A percentile compares a stretch with the other conserved stretches of the same genome.
These are phyloP conservation scores for Eutypa lata DNA, from an alignment of 2,329 filamentous ascomycete species.

Conservation along the genomic window DNA sequence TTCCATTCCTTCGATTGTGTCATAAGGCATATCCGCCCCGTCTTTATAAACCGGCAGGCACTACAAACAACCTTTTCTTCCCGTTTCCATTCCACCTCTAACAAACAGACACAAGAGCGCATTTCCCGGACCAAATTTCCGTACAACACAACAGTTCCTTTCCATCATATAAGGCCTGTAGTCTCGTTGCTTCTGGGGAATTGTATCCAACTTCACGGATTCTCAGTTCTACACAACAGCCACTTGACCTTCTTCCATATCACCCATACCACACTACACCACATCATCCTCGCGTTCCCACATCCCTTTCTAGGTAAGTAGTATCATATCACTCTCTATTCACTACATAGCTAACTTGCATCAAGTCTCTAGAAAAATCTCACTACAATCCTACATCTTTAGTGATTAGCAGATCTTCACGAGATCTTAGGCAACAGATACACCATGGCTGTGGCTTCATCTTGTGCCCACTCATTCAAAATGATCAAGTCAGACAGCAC, in stretches of 20 bases:
- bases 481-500: slow-evolving; percentile 66
- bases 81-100: slow-evolving; percentile 17
- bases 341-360: neutral
- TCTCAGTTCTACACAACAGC: neutral
- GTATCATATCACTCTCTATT: neutral
- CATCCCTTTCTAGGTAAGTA: neutral
- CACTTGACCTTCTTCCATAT: neutral
- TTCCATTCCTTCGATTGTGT: neutral
- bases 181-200: slow-evolving; percentile 9
- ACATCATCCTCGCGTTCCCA: neutral
- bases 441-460: slow-evolving; percentile 51
- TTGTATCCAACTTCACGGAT: neutral
- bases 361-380: neutral
- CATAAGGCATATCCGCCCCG: slow-evolving; percentile 2
- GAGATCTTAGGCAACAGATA: slow-evolving; percentile 9
- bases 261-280: neutral
- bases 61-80: slow-evolving; percentile 21
- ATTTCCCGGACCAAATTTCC: slow-evolving; percentile 13
- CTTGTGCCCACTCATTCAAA: slow-evolving; percentile 61
- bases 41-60: slow-evolving; percentile 13
- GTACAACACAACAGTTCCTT: slow-evolving; percentile 7
- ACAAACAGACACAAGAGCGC: slow-evolving; percentile 17
- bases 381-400: neutral
- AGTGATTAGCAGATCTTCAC: neutral
- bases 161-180: slow-evolving; percentile 19